Evolutionary conservation across 495 filamentous ascomycete genomes (phyloP).

Genomic region (Daldinia childiae): DNA sequence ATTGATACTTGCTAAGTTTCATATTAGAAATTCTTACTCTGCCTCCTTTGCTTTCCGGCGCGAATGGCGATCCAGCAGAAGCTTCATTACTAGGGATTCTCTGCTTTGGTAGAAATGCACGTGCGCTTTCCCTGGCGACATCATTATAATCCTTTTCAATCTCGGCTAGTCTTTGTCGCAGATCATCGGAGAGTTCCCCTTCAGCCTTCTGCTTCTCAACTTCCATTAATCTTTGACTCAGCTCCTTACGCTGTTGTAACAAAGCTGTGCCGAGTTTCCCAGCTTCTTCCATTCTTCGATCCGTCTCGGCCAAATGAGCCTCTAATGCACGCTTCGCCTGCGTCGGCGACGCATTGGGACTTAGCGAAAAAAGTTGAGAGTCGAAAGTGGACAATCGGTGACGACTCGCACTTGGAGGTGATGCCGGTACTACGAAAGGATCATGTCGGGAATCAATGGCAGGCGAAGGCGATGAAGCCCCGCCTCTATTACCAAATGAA

Average conservation of each 20-base stretch:
- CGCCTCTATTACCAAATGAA: constrained; percentile 30
- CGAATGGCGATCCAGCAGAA: constrained; percentile 69
- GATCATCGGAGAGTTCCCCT: constrained; percentile 82
- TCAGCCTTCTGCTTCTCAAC: constrained; percentile 82
- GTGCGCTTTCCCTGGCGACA: constrained; percentile 86
- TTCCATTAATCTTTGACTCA: constrained; percentile 83
- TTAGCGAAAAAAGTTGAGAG: constrained; percentile 78
- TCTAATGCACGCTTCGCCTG: constrained; percentile 89
- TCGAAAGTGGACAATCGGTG: constrained; percentile 84
- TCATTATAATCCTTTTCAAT: constrained; percentile 96
- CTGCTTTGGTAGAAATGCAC: constrained; percentile 88
- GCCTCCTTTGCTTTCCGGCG: constrained; percentile 61
- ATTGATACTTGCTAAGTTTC: neutral
- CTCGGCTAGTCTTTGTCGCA: constrained; percentile 83
- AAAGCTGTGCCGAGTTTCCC: constrained; percentile 86
- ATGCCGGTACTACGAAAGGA: constrained; percentile 56
- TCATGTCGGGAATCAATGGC: constrained; percentile 47
- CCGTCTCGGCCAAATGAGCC: constrained; percentile 90
- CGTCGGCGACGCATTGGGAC: constrained; percentile 77
- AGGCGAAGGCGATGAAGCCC: constrained; percentile 30
- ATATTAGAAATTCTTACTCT: constrained; percentile 55
- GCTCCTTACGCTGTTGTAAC: constrained; percentile 81
- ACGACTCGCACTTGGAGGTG: constrained; percentile 59
- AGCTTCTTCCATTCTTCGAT: constrained; percentile 88
- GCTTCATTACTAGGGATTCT: constrained; percentile 73